Base-by-base conservation (phyloP, 108 stramenopile species). In the Skeletonema menzelii region DNA sequence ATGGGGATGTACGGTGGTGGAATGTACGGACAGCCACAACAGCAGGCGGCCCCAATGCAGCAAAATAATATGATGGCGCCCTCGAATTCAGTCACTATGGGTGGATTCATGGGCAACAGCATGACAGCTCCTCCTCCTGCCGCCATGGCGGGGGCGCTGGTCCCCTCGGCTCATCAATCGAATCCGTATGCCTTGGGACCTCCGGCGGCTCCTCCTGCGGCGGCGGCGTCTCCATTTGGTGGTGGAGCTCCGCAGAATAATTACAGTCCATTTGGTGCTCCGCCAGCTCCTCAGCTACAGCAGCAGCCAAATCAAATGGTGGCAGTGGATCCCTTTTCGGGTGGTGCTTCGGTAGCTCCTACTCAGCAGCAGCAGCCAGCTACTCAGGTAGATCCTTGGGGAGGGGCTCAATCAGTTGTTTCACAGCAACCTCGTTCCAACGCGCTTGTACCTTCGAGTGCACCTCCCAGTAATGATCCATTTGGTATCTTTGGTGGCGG, bases 81-180 rank as follows among this genome's bases (percentile, higher is more conserved):
- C 7, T 28, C 49, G 15, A 62, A 69, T 35, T 37, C 61, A 6
- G 49, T 53, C 34, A 76, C 57, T 67, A 34, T 20, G 37, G 64
- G 63, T 8, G 32, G 32, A 11, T 44, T 60, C 4, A 34, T 59
- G 59, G 59, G 38, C n/a, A 72, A 60, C 49, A 55, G 22, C n/a
- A 59, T 58, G 49, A 58, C 15, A 24, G 53, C 65, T 20, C 71
- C 64, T 27, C 59, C 56, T 28, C 28, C 13, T 0, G 6, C 5
- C 17, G 27, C 27, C 11, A 67, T 75, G 56, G 30, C 68, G 27
- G 84, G 82, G 53, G 92, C 89, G 27, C 61, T 92, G 59, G 90
- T 91, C 10, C 79, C 85, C 6, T 81, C 86, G 6, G 72, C 75
- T 24, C 69, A 77, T 59, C 87, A 73, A 60, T 76, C 74, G 53